These are phyloP conservation scores for Wickerhamomyces xylosicus DNA, from an alignment of 805 yeast species.

Conservation along the genomic window DNA sequence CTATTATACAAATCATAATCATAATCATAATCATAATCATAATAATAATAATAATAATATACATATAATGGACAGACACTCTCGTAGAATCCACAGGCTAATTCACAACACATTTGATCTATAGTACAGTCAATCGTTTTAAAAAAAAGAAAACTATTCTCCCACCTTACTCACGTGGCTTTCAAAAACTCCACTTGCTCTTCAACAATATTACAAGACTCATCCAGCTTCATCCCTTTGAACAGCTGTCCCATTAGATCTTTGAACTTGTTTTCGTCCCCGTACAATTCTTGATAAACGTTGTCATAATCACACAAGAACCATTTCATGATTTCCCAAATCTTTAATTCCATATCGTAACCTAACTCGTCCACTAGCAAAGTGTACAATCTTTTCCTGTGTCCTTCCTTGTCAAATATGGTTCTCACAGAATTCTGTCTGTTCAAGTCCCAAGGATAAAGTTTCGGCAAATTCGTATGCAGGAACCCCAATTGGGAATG, in stretches of 20 bases:
- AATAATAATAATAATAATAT: no score
- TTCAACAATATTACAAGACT: slow-evolving; percentile 27
- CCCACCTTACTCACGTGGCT: no score
- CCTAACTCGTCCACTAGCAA: slow-evolving; percentile 5
- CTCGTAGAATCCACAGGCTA: no score
- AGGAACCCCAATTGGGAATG: slow-evolving; percentile 2
- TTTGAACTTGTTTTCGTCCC: neutral
- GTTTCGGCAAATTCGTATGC: slow-evolving; percentile 11
- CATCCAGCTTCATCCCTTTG: slow-evolving; percentile 27
- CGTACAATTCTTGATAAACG: slow-evolving; percentile 11
- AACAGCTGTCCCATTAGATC: slow-evolving; percentile 7
- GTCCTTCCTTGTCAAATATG: slow-evolving; percentile 2
- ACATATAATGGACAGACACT: no score
- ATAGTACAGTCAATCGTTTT: no score
- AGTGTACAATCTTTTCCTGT: slow-evolving; percentile 6
- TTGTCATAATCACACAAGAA: slow-evolving; percentile 21
- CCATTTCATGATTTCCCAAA: slow-evolving; percentile 20
- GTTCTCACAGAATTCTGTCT: slow-evolving; percentile 2
- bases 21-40: no score
- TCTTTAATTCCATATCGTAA: slow-evolving; percentile 20
- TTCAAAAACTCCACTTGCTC: slow-evolving; percentile 27
- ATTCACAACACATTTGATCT: no score
- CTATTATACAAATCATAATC: no score
- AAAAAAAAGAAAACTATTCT: no score
- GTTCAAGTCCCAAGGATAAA: slow-evolving; percentile 7